Conservation (phyloP, 331 rosid species). For the Quercus lobata region DNA sequence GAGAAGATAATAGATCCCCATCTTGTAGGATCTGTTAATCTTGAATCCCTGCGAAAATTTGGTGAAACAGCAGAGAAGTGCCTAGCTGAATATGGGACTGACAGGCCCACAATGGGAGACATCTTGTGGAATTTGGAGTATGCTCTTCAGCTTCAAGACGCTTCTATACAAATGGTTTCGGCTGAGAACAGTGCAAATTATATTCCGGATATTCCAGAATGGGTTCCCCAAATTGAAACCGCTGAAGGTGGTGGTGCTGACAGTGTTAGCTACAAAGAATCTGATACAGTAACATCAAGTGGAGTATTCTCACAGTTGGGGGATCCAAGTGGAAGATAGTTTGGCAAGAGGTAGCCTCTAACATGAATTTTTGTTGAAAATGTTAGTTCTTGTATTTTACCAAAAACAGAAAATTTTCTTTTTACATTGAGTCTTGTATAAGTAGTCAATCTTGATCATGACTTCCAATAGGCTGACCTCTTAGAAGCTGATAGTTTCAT, state of each 20-base stretch:
- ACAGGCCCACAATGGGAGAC: slow-evolving; percentile 57
- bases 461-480: background rate
- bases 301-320: slow-evolving; percentile 28
- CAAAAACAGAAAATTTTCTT: background rate
- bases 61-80: slow-evolving; percentile 61
- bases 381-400: background rate
- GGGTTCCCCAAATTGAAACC: slow-evolving; percentile 12
- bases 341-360: background rate
- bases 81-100: slow-evolving; percentile 38
- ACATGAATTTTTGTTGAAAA: background rate
- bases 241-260: slow-evolving; percentile 1
- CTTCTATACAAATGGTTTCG: slow-evolving; percentile 13
- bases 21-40: slow-evolving; percentile 27
- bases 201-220: slow-evolving; percentile 16
- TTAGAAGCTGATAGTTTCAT: background rate
- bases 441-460: background rate
- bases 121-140: slow-evolving; percentile 51
- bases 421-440: background rate
- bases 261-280: slow-evolving; percentile 18
- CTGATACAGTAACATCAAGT: slow-evolving; percentile 22
- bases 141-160: slow-evolving; percentile 36
- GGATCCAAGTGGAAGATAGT: slow-evolving; percentile 32
- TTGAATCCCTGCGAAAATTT: slow-evolving; percentile 34
- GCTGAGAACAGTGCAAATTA: slow-evolving; percentile 16
- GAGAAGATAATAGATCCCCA: slow-evolving; percentile 37